These are phyloP conservation scores for Clitopilus passeckerianus DNA, from an alignment of 768 basidiomycete genomes.

Conservation along the genomic window DNA sequence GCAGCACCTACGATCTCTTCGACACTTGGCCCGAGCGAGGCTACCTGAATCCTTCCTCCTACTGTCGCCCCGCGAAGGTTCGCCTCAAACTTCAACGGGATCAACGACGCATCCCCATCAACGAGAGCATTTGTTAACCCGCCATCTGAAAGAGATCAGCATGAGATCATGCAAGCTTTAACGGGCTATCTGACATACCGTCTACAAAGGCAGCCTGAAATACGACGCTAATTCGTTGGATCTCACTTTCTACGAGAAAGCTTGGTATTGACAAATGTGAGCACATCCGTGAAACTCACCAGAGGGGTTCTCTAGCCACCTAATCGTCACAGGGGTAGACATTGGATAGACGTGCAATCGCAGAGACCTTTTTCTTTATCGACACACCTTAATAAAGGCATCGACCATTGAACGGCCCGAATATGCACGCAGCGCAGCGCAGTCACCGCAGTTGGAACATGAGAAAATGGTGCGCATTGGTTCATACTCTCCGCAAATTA, in stretches of 20 bases:
- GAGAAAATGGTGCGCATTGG: not conserved
- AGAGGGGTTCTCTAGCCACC: not conserved
- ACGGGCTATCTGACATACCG: not conserved
- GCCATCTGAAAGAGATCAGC: not conserved
- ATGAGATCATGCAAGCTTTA: not conserved
- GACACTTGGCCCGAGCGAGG: conserved; percentile 4
- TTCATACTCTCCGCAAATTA: not conserved
- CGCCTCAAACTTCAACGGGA: conserved; percentile 6
- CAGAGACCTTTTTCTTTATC: no score
- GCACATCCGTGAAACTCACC: not conserved
- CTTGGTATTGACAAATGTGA: not conserved
- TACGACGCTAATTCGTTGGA: conserved; percentile 5
- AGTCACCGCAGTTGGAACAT: no score
- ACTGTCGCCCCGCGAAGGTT: conserved; percentile 10
- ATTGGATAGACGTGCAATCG: not conserved
- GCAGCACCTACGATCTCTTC: conserved; percentile 13
- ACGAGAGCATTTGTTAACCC: conserved; percentile 8
- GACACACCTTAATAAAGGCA: no score
- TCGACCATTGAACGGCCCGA: no score
- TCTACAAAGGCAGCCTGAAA: conserved; percentile 8
- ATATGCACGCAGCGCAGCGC: no score
- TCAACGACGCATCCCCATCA: conserved; percentile 13
- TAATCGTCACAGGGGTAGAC: not conserved
- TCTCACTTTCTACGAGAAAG: conserved; percentile 4
- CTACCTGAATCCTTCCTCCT: conserved; percentile 13